Evolutionary conservation across 2,329 filamentous ascomycete genomes (phyloP).

Genomic region (Ophiocordyceps robertsii): DNA sequence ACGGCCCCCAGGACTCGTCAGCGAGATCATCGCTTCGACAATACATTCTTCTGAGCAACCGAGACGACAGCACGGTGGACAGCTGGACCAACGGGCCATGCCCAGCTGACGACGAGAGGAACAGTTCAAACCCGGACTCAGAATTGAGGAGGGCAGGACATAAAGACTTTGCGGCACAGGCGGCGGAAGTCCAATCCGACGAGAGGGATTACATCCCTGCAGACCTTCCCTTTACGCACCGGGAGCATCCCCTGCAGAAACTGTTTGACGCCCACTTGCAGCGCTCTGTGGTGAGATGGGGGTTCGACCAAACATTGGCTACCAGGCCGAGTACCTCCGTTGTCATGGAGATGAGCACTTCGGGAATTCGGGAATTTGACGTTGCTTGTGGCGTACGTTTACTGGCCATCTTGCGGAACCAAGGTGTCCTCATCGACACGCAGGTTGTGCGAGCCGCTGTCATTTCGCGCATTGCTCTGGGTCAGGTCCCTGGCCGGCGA

Average conservation of each 20-base stretch:
- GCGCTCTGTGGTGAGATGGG: slow-evolving; percentile 28
- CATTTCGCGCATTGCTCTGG: slow-evolving; percentile 16
- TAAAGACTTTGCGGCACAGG: not conserved
- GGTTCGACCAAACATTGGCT: slow-evolving; percentile 25
- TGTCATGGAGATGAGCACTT: slow-evolving; percentile 3
- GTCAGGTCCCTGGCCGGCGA: slow-evolving; percentile 12
- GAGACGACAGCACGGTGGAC: no score
- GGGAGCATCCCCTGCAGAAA: slow-evolving; percentile 30
- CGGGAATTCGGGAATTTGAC: slow-evolving; percentile 13
- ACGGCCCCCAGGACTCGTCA: no score
- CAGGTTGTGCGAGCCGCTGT: slow-evolving; percentile 16
- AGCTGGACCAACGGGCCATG: no score
- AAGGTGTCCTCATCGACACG: slow-evolving; percentile 20
- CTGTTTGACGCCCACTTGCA: slow-evolving; percentile 30
- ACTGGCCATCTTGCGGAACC: slow-evolving; percentile 18
- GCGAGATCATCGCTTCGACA: no score
- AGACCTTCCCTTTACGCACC: slow-evolving; percentile 27
- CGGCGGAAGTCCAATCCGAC: not conserved
- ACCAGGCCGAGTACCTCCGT: slow-evolving; percentile 6
- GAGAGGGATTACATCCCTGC: slow-evolving; percentile 14
- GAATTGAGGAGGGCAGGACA: not conserved
- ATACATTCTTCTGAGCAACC: no score
- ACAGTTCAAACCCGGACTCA: not conserved
- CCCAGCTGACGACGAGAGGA: not conserved
- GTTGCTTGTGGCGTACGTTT: slow-evolving; percentile 22